Conservation (phyloP, 2,329 filamentous ascomycete genomes). For the Pseudogymnoascus sp. region DNA sequence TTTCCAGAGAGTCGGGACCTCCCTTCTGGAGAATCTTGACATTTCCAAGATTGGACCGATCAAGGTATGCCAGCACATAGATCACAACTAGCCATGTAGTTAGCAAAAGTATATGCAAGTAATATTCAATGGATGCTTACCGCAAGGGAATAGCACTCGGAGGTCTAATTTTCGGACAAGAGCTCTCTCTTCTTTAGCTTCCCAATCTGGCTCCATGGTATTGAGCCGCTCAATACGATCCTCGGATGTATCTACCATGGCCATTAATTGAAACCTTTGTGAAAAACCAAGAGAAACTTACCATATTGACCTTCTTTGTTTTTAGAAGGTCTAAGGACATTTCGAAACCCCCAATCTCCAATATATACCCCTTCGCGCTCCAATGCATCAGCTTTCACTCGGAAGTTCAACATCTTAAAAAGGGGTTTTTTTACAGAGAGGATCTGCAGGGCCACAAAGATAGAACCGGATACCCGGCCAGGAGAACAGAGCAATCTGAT, state of each 20-base stretch:
- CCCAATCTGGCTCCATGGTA: constrained; percentile 15
- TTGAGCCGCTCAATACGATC: constrained; percentile 5
- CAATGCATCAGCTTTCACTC: neutral
- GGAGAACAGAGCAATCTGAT: neutral
- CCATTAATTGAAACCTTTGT: neutral
- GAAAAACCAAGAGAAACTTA: neutral
- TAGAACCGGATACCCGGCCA: neutral
- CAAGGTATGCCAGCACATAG: constrained; percentile 20
- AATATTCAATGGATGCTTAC: neutral
- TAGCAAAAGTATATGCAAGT: neutral
- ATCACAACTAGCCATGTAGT: constrained; percentile 16
- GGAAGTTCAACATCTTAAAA: neutral
- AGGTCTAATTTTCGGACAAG: constrained; percentile 20
- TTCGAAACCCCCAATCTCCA: constrained; percentile 3
- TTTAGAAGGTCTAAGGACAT: neutral
- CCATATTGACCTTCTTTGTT: constrained; percentile 1
- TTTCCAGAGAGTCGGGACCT: constrained; percentile 12
- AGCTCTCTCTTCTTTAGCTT: constrained; percentile 16
- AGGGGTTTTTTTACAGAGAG: neutral
- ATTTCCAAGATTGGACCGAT: constrained; percentile 20
- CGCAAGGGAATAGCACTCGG: constrained; percentile 15
- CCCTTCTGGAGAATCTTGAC: constrained; percentile 18
- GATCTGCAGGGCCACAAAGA: neutral
- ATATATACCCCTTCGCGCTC: constrained; percentile 10
- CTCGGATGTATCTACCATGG: neutral